Percentiles rank a stretch among this genome's conserved stretches.
Evolutionary conservation across 148 eudicot species (phyloP).

Genomic region (Diospyros kaki): DNA sequence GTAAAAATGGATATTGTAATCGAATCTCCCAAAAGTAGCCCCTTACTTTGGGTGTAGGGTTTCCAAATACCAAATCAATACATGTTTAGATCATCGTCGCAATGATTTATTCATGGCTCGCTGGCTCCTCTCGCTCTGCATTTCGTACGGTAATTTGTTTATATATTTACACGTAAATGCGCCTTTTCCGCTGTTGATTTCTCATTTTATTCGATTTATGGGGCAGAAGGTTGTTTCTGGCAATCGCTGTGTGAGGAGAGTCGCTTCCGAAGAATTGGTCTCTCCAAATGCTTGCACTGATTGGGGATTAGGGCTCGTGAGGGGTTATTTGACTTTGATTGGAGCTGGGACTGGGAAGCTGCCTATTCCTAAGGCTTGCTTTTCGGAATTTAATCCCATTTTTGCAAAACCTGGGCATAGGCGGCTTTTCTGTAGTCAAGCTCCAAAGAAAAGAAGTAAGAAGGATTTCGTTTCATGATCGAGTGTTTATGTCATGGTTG

Average conservation of each 20-base stretch:
- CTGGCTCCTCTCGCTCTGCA: slow-evolving; percentile 12
- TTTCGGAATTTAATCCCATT: slow-evolving; percentile 11
- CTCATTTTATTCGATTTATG: not conserved
- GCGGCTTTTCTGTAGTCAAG: slow-evolving; percentile 34
- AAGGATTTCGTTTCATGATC: not conserved
- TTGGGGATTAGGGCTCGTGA: slow-evolving; percentile 18
- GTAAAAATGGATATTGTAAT: too few relatives aligned
- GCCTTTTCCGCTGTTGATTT: not conserved
- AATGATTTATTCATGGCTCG: slow-evolving; percentile 13
- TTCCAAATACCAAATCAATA: not conserved
- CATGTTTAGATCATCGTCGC: not conserved
- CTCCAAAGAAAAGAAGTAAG: slow-evolving; percentile 43
- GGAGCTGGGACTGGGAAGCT: slow-evolving; percentile 14
- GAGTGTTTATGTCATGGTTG: not conserved
- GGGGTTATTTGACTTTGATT: slow-evolving; percentile 22
- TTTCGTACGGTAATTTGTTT: slow-evolving; percentile 1
- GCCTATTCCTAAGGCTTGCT: not conserved
- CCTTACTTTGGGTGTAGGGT: not conserved
- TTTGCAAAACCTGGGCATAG: slow-evolving; percentile 21
- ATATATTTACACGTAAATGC: not conserved
- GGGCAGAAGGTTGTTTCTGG: slow-evolving; percentile 5
- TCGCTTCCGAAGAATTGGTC: not conserved
- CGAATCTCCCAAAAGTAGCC: too few relatives aligned
- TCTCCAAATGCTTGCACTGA: slow-evolving; percentile 11
- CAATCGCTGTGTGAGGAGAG: not conserved